A percentile compares a stretch with the other conserved stretches of the same genome.
phyloP scores from a whole-genome alignment of 495 filamentous ascomycete species.

The Tuber calosporum region DNA sequence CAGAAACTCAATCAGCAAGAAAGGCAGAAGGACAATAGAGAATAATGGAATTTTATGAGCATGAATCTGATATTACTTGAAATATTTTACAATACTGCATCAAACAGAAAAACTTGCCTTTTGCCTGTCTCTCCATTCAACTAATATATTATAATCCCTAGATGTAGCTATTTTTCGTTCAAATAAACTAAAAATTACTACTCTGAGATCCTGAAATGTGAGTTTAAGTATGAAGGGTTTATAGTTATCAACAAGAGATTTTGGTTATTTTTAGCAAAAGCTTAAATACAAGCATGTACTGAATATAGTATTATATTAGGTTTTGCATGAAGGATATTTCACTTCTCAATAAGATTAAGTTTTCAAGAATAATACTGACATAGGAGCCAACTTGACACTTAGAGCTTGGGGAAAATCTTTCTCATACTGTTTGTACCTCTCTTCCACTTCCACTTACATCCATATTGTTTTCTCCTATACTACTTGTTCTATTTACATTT shows the following conservation, averaged over 20 bases:
- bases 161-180: neutral
- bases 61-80: neutral
- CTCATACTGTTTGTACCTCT: no score
- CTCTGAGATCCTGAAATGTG: neutral
- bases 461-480: no score
- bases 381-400: neutral
- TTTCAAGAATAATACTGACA: neutral
- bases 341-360: neutral
- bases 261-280: neutral
- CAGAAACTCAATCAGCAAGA: neutral
- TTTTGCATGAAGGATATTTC: neutral
- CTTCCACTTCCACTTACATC: neutral
- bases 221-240: neutral
- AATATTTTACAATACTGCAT: neutral
- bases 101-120: neutral
- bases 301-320: neutral
- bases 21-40: neutral
- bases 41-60: neutral
- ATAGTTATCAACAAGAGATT: neutral
- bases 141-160: neutral
- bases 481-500: no score
- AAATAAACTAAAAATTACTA: neutral
- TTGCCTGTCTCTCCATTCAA: neutral
- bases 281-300: neutral
- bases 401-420: neutral